Evolutionary conservation across 2,329 filamentous ascomycete genomes (phyloP).

Genomic region (Alternaria hordeiaustralica): DNA sequence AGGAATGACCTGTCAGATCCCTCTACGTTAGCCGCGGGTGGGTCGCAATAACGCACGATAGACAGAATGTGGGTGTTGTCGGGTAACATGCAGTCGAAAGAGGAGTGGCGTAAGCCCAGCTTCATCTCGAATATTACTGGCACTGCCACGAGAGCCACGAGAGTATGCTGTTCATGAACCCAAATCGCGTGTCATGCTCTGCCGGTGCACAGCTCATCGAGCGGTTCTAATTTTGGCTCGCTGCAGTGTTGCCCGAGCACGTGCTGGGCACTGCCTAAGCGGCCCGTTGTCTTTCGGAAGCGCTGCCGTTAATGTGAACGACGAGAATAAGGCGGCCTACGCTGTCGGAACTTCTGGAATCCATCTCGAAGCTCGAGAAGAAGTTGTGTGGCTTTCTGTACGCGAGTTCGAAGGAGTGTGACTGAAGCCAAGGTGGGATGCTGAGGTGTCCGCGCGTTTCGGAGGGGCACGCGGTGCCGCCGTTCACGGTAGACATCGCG

Average conservation of each 20-base stretch:
- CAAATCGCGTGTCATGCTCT: slow-evolving; percentile 22
- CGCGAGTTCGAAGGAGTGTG: slow-evolving; percentile 7
- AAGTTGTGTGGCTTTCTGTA: not conserved
- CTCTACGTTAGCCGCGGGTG: slow-evolving; percentile 22
- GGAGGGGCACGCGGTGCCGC: slow-evolving; percentile 7
- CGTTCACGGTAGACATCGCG: not conserved
- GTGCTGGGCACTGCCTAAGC: slow-evolving; percentile 16
- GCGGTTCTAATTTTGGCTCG: slow-evolving; percentile 23
- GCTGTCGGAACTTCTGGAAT: slow-evolving; percentile 23
- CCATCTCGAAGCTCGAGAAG: slow-evolving; percentile 16
- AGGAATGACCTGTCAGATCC: slow-evolving; percentile 33
- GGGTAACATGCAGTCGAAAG: slow-evolving; percentile 26
- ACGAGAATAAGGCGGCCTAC: slow-evolving; percentile 16
- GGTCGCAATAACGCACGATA: slow-evolving; percentile 26
- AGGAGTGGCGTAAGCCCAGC: slow-evolving; percentile 27
- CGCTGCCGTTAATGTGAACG: slow-evolving; percentile 23
- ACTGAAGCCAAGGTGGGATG: not conserved
- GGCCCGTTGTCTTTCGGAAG: slow-evolving; percentile 21
- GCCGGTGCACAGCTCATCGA: slow-evolving; percentile 17
- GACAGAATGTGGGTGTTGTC: slow-evolving; percentile 22
- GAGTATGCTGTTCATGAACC: slow-evolving; percentile 11
- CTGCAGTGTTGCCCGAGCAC: slow-evolving; percentile 25
- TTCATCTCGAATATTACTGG: slow-evolving; percentile 30
- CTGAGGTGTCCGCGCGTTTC: slow-evolving; percentile 12
- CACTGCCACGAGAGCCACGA: slow-evolving; percentile 31